Conservation (phyloP, 2,329 filamentous ascomycete species). For the Cladosporium sp. region DNA sequence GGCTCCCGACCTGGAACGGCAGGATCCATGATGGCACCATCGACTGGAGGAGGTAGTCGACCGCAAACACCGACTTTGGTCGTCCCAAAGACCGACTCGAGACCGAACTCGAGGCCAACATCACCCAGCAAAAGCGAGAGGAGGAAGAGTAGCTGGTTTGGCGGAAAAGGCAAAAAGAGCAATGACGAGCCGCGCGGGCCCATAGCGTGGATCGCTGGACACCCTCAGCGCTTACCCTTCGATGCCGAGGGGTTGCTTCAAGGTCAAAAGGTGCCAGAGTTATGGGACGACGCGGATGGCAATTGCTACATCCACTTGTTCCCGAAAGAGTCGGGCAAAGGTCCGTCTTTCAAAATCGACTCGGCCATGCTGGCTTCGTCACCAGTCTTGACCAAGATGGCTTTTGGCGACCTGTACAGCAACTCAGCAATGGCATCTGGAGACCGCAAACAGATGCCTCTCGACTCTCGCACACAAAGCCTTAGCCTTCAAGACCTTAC, state of each 20-base stretch:
- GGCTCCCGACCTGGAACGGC: conserved; percentile 22
- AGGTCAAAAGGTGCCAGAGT: conserved; percentile 52
- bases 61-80: conserved; percentile 22
- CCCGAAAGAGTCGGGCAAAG: conserved; percentile 51
- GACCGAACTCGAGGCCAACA: conserved; percentile 8
- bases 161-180: conserved; percentile 28
- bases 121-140: conserved; percentile 21
- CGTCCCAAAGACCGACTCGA: conserved; percentile 17
- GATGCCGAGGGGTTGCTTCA: conserved; percentile 48
- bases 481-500: conserved; percentile 27
- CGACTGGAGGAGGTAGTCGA: conserved; percentile 17
- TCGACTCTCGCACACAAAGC: conserved; percentile 26
- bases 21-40: conserved; percentile 10
- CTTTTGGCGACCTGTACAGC: conserved; percentile 50
- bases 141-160: conserved; percentile 30
- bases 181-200: conserved; percentile 34
- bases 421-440: conserved; percentile 27
- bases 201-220: conserved; percentile 56
- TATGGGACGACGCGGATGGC: conserved; percentile 58
- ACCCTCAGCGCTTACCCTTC: conserved; percentile 54
- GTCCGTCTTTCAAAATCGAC: conserved; percentile 59
- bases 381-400: conserved; percentile 50
- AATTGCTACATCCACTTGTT: conserved; percentile 62
- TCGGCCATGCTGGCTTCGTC: conserved; percentile 57
- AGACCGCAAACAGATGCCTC: conserved; percentile 30